phyloP scores from a whole-genome alignment of 371 early-diverging fungal genomes.

The Mycotypha africana region DNA sequence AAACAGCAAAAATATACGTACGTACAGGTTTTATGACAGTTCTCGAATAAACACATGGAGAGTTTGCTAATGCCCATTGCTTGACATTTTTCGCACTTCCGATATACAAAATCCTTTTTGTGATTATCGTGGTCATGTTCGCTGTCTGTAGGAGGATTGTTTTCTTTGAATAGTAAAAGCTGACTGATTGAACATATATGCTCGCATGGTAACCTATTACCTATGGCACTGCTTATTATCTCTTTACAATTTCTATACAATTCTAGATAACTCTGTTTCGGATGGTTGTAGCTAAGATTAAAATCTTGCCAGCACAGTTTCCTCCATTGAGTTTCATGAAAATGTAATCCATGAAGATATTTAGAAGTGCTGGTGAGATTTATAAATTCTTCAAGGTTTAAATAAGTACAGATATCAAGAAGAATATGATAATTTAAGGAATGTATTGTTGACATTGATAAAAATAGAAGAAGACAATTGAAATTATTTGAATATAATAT shows the following conservation, averaged over 20 bases:
- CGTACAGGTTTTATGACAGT: conserved; percentile 8
- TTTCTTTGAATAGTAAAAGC: too few relatives aligned
- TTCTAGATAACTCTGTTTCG: too few relatives aligned
- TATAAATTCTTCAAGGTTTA: not conserved
- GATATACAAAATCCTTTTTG: too few relatives aligned
- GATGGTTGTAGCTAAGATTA: conserved; percentile 21
- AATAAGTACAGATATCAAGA: conserved; percentile 1
- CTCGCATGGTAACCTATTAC: conserved; percentile 15
- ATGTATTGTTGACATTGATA: not conserved
- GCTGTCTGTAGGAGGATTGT: too few relatives aligned
- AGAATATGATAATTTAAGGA: conserved; percentile 3
- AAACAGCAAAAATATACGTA: not conserved
- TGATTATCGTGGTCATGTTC: too few relatives aligned
- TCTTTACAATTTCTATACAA: too few relatives aligned
- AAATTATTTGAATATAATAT: too few relatives aligned
- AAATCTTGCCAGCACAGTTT: conserved; percentile 12
- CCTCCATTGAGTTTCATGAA: conserved; percentile 22
- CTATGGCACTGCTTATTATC: too few relatives aligned
- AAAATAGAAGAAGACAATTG: not conserved
- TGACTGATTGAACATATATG: conserved; percentile 12
- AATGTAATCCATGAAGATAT: conserved; percentile 1
- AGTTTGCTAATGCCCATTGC: conserved; percentile 9
- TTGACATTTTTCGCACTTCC: conserved; percentile 1
- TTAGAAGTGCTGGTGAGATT: not conserved
- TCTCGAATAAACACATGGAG: conserved; percentile 16